These are phyloP conservation scores for Yamadazyma sp. DNA, from an alignment of 1,139 yeast genomes.

Conservation along the genomic window DNA sequence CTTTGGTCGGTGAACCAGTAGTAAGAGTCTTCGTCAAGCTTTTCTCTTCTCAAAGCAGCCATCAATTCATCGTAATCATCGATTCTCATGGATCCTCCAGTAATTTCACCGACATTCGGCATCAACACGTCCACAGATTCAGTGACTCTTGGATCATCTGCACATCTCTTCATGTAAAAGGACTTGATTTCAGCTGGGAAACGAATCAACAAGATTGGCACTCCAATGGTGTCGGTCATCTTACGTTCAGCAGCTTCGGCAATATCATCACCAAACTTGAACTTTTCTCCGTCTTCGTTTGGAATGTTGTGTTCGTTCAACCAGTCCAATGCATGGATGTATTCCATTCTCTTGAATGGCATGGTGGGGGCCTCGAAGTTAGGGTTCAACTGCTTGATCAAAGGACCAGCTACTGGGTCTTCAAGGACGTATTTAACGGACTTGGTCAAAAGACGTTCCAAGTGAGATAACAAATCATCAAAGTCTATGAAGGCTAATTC, in stretches of 20 bases:
- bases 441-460: slow-evolving; percentile 74
- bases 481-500: slow-evolving; percentile 86
- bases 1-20: slow-evolving; percentile 97
- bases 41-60: slow-evolving; percentile 91
- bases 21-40: slow-evolving; percentile 73
- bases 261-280: slow-evolving; percentile 97
- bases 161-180: slow-evolving; percentile 93
- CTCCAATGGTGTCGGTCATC: slow-evolving; percentile 94
- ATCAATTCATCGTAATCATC: slow-evolving; percentile 75
- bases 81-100: slow-evolving; percentile 99
- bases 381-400: slow-evolving; percentile 91
- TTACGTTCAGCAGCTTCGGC: slow-evolving; percentile 99
- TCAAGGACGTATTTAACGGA: slow-evolving; percentile 74
- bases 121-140: slow-evolving; percentile 97
- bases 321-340: slow-evolving; percentile 91
- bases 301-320: slow-evolving; percentile 90
- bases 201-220: slow-evolving; percentile 85
- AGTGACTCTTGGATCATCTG: slow-evolving; percentile 89
- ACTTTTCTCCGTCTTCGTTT: slow-evolving; percentile 90
- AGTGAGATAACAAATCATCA: slow-evolving; percentile 81
- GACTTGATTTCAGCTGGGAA: slow-evolving; percentile 98
- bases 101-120: slow-evolving; percentile 98
- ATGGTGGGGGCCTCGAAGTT: slow-evolving; percentile 73
- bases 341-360: slow-evolving; percentile 92
- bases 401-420: slow-evolving; percentile 90